Conservation (phyloP, 2,329 filamentous ascomycete species). For the Apiospora phragmitis region DNA sequence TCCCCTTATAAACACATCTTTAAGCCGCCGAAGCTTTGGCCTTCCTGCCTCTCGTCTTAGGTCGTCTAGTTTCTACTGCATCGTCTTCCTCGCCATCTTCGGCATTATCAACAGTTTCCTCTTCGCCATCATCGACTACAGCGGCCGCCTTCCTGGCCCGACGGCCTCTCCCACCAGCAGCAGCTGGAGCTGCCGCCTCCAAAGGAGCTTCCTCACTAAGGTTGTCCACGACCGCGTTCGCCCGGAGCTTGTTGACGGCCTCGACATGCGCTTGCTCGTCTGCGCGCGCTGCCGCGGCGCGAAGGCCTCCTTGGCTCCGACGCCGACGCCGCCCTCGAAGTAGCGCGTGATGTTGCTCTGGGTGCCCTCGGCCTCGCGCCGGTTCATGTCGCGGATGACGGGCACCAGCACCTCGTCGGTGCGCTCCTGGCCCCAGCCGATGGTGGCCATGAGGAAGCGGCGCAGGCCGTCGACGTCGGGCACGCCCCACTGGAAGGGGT, state of each 20-base stretch:
- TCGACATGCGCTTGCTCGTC: constrained; percentile 75
- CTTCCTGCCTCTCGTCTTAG: background rate
- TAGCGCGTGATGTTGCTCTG: constrained; percentile 96
- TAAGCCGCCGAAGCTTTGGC: background rate
- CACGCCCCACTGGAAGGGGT: constrained; percentile 91
- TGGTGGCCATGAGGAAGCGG: constrained; percentile 83
- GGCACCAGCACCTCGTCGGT: constrained; percentile 96
- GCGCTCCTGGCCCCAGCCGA: constrained; percentile 88
- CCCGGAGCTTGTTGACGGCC: constrained; percentile 68
- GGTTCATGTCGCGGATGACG: constrained; percentile 94
- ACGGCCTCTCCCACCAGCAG: background rate
- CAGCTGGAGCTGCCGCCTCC: background rate
- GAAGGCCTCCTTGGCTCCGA: constrained; percentile 66
- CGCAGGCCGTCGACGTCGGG: constrained; percentile 87
- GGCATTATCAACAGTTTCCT: background rate
- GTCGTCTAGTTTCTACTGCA: background rate
- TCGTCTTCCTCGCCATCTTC: background rate
- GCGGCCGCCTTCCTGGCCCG: background rate
- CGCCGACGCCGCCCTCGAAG: constrained; percentile 75
- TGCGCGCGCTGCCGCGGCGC: constrained; percentile 66
- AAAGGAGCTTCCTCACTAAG: background rate
- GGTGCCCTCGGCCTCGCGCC: constrained; percentile 82
- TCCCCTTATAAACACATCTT: background rate
- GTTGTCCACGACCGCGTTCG: constrained; percentile 41
- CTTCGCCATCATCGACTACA: background rate